These are phyloP conservation scores for Cephaloascus fragrans DNA, from an alignment of 805 yeast species.

Conservation along the genomic window DNA sequence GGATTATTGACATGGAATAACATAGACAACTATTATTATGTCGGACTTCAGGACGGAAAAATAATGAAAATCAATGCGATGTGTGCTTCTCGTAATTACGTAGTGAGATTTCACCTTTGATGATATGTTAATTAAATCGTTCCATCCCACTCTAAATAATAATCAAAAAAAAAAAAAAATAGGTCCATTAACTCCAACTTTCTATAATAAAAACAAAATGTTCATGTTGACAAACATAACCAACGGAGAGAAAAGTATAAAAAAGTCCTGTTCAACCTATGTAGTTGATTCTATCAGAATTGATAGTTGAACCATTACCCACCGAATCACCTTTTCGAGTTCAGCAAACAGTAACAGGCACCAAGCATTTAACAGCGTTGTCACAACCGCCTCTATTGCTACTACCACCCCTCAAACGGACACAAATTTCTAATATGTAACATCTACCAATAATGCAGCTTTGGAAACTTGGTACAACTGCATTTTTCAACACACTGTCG, in stretches of 20 bases:
- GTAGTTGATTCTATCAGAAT: background rate
- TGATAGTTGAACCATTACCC: no score
- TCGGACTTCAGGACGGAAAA: no score
- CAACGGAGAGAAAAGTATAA: no score
- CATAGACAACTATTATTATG: no score
- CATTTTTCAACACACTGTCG: background rate
- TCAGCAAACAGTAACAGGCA: background rate
- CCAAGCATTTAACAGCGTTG: background rate
- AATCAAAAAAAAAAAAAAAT: background rate
- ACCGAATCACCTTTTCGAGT: background rate
- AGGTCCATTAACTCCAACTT: background rate
- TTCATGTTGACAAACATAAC: no score
- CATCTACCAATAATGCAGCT: background rate
- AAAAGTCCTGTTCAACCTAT: background rate
- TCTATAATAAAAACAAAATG: no score
- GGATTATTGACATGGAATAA: no score
- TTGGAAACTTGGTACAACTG: background rate
- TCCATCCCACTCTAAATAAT: no score
- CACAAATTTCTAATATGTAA: background rate
- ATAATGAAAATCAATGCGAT: no score
- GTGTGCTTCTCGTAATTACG: no score
- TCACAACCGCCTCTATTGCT: background rate
- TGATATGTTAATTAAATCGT: no score
- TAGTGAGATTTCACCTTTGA: no score
- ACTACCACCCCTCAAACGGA: background rate